Conservation (phyloP, 768 basidiomycete genomes). For the Russula compacta region DNA sequence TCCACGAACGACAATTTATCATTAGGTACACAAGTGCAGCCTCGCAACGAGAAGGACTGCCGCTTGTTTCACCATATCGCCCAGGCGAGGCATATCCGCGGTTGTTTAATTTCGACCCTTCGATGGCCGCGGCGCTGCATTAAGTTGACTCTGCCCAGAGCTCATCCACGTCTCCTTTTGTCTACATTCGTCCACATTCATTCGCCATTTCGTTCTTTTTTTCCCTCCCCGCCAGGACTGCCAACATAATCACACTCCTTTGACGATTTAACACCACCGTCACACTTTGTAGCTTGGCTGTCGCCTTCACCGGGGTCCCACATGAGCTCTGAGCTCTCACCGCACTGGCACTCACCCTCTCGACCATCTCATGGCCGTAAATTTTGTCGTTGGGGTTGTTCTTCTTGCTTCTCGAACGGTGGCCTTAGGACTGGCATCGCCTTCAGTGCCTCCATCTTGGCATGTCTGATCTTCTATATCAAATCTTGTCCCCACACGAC, state of each 20-base stretch:
- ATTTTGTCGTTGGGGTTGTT: not conserved
- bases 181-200: not conserved
- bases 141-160: not conserved
- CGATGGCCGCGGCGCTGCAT: not conserved
- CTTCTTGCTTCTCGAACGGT: not conserved
- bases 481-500: not conserved
- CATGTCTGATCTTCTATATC: slow-evolving; percentile 1
- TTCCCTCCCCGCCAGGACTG: too few species aligned
- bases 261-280: too few species aligned
- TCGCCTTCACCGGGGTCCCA: too few species aligned
- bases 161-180: not conserved
- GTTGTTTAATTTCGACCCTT: not conserved
- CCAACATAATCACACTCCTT: too few species aligned
- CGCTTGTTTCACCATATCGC: not conserved
- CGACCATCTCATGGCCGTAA: not conserved
- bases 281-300: too few species aligned
- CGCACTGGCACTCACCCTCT: not conserved
- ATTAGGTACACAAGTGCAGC: too few species aligned
- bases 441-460: not conserved
- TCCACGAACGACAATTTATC: too few species aligned
- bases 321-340: not conserved
- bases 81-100: not conserved
- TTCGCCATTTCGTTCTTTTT: too few species aligned
- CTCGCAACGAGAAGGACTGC: too few species aligned
- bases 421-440: not conserved